Conservation (phyloP, 768 basidiomycete species). For the Termitomyces sp. region DNA sequence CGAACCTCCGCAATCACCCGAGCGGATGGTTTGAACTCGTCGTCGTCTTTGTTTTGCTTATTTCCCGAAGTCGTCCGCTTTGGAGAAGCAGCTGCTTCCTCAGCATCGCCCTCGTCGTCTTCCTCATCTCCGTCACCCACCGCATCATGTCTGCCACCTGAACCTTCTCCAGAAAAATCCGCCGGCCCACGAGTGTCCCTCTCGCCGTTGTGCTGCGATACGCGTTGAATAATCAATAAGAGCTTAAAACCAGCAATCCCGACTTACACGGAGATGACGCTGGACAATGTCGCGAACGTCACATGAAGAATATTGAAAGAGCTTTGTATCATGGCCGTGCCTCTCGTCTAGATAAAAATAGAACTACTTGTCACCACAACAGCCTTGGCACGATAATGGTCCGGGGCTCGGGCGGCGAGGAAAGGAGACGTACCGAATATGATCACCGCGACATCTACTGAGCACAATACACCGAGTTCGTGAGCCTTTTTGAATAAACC, state of each 20-base stretch:
- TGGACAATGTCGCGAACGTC: conserved; percentile 57
- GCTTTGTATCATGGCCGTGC: conserved; percentile 51
- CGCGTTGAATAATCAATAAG: conserved; percentile 3
- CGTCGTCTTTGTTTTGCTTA: conserved; percentile 5
- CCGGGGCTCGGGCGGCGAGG: neutral
- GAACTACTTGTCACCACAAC: conserved; percentile 8
- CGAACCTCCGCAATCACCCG: conserved; percentile 10
- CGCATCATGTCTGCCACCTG: conserved; percentile 1
- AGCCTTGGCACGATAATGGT: conserved; percentile 11
- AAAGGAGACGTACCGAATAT: conserved; percentile 11
- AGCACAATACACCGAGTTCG: conserved; percentile 15
- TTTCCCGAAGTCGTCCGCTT: neutral
- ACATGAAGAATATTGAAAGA: conserved; percentile 66
- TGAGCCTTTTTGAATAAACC: conserved; percentile 17
- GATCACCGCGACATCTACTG: conserved; percentile 14
- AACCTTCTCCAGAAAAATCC: conserved; percentile 27
- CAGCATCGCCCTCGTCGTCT: conserved; percentile 14
- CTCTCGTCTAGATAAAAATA: conserved; percentile 19
- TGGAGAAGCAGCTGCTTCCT: conserved; percentile 11
- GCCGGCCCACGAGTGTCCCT: conserved; percentile 28
- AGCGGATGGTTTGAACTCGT: conserved; percentile 7
- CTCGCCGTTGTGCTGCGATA: conserved; percentile 29
- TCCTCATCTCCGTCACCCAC: conserved; percentile 25
- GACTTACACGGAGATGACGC: conserved; percentile 44
- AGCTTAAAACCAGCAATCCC: neutral